Evolutionary conservation across 1,139 yeast genomes (phyloP), one percentile per base, ranked within the genome.

Genomic region (Arxiozyma slooffiae): DNA sequence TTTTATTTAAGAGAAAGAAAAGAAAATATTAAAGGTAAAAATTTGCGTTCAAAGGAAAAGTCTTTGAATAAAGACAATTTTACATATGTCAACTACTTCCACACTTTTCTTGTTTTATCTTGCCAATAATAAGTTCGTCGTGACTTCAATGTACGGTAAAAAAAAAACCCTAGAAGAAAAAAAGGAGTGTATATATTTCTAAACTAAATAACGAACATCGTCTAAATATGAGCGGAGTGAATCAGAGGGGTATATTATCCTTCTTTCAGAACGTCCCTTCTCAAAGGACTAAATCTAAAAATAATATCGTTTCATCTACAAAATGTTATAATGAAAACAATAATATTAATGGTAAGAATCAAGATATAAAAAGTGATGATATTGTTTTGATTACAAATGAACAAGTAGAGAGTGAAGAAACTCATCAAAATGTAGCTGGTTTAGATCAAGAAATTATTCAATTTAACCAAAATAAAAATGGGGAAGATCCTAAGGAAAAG

Each of bases 241-340:
- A 17, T 3, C 18, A 44, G 23, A 36, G 45, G 11, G 59, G 60
- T 4, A 60, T 59, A 21, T 48, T 58, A 34, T 53, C 62, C 7
- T 60, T 59, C 44, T 60, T 60, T 40, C 60, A 59, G 46, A 50
- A 50, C 43, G 48, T 46, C 5, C 22, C 44, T 14, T 39, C 44
- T 26, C 38, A 5, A 39, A 34, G 16, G 30, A 45, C 17, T 34
- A 41, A 18, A 44, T 17, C 1, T 22, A 46, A 30, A 36, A 41
- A 14, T 20, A 34, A 20, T n/a, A 34, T n/a, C n/a, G 21, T 7
- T 11, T 30, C 17, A 24, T 16, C 16, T 30, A 14, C 36, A 30
- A 30, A 30, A 11, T 3, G 14, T 2, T 7, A 11, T 14, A 2
- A 14, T 14, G 14, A 30, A 14, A 14, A 30, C 14, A n/a, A 30